phyloP scores from a whole-genome alignment of 805 yeast species.

The Candida qinlingensis region DNA sequence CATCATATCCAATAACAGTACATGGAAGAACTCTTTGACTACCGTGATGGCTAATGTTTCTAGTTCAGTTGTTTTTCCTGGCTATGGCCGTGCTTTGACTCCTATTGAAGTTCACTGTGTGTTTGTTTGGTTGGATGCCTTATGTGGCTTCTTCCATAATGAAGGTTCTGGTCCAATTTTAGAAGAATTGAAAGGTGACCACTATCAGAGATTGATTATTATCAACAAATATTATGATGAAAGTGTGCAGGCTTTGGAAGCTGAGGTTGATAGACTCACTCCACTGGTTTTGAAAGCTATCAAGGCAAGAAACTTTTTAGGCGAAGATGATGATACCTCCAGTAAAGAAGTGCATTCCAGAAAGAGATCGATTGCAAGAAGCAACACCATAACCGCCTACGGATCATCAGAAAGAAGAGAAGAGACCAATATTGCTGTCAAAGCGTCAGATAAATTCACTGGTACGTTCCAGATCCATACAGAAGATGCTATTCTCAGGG shows the following conservation, averaged over 20 bases:
- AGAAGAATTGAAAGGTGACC: slow-evolving; percentile 52
- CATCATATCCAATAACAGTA: slow-evolving; percentile 26
- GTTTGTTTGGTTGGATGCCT: slow-evolving; percentile 60
- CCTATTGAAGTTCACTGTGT: slow-evolving; percentile 60
- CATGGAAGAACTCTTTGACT: slow-evolving; percentile 37
- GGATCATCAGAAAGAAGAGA: slow-evolving; percentile 56
- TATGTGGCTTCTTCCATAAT: slow-evolving; percentile 77
- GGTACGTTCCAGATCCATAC: slow-evolving; percentile 33
- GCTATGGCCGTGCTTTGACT: slow-evolving; percentile 52
- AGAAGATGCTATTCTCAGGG: slow-evolving; percentile 69
- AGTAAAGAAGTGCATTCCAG: slow-evolving; percentile 12
- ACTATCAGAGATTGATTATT: slow-evolving; percentile 58
- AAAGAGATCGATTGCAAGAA: slow-evolving; percentile 46
- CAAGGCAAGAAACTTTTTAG: slow-evolving; percentile 40
- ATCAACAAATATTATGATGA: slow-evolving; percentile 64
- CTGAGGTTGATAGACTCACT: slow-evolving; percentile 55
- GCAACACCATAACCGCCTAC: slow-evolving; percentile 65
- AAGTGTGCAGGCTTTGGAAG: slow-evolving; percentile 38
- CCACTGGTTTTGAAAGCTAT: slow-evolving; percentile 47
- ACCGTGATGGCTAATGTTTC: slow-evolving; percentile 48
- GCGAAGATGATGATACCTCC: slow-evolving; percentile 32
- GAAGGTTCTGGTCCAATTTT: slow-evolving; percentile 78
- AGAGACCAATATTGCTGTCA: slow-evolving; percentile 39
- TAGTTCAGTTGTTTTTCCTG: slow-evolving; percentile 30
- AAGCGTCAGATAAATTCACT: slow-evolving; percentile 34